Percentiles rank a stretch among this genome's conserved stretches.
These are phyloP conservation scores for Eucalyptus sideroxylon DNA, from an alignment of 345 rosid species.

Conservation along the genomic window DNA sequence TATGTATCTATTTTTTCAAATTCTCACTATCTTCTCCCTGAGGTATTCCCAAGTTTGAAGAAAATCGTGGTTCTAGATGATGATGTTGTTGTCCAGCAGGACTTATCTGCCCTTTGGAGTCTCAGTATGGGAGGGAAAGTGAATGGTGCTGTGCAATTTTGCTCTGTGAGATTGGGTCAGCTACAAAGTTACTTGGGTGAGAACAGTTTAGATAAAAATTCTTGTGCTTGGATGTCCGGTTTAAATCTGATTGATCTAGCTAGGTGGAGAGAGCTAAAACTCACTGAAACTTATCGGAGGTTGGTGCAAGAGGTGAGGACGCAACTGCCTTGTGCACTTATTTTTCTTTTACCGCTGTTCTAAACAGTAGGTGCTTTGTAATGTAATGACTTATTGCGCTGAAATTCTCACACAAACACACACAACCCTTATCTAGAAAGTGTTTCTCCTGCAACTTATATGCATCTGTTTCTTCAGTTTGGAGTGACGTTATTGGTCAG, in stretches of 20 bases:
- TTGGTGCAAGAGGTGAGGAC: not conserved
- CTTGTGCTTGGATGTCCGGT: slow-evolving; percentile 93
- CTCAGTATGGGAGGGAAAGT: slow-evolving; percentile 77
- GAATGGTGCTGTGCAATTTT: slow-evolving; percentile 54
- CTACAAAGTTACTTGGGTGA: slow-evolving; percentile 37
- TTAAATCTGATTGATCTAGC: slow-evolving; percentile 72
- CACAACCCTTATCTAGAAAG: not conserved
- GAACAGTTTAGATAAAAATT: slow-evolving; percentile 17
- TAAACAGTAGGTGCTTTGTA: not conserved
- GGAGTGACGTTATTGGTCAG: not conserved
- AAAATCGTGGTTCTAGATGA: slow-evolving; percentile 79
- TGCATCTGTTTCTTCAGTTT: not conserved
- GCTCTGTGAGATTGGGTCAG: slow-evolving; percentile 63
- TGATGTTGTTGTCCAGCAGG: slow-evolving; percentile 83
- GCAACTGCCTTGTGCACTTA: not conserved
- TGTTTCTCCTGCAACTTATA: not conserved
- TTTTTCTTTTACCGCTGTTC: not conserved
- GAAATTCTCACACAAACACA: not conserved
- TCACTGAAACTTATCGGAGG: not conserved
- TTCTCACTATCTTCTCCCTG: slow-evolving; percentile 73
- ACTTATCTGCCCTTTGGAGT: slow-evolving; percentile 67
- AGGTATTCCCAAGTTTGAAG: slow-evolving; percentile 49
- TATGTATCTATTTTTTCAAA: slow-evolving; percentile 71
- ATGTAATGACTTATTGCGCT: not conserved
- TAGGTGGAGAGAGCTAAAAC: slow-evolving; percentile 36